phyloP scores from a whole-genome alignment of 2,329 filamentous ascomycete genomes.

The Trichophyton simii region DNA sequence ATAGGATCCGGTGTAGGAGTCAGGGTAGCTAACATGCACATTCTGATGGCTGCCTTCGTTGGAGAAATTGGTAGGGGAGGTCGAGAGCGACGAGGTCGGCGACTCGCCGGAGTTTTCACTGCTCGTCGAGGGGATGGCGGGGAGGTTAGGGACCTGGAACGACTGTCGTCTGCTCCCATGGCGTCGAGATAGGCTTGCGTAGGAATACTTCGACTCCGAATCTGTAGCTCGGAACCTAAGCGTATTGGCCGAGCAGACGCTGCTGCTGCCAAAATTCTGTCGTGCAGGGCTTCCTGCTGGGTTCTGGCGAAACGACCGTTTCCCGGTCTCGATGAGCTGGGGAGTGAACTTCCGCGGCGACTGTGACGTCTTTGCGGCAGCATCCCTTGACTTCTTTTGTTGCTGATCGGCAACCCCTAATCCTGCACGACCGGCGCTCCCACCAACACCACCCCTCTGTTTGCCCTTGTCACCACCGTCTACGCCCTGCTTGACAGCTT shows the following conservation, averaged over 20 bases:
- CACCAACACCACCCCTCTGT: background rate
- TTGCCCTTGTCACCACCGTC: background rate
- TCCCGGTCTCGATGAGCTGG: conserved; percentile 68
- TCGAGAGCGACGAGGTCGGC: conserved; percentile 16
- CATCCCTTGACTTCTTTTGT: background rate
- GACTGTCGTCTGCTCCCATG: conserved; percentile 38
- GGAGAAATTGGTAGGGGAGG: conserved; percentile 16
- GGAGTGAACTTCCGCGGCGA: conserved; percentile 49
- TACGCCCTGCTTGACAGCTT: background rate
- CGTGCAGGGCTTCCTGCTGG: conserved; percentile 28
- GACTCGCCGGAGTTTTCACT: conserved; percentile 35
- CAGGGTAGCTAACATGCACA: conserved; percentile 20
- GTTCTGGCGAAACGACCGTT: conserved; percentile 54
- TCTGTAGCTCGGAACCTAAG: background rate
- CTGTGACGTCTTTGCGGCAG: background rate
- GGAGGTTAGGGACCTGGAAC: conserved; percentile 48
- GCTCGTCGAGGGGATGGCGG: conserved; percentile 50
- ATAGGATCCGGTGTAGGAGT: conserved; percentile 62
- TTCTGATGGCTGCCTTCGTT: conserved; percentile 11
- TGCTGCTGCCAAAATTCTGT: background rate
- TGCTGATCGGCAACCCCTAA: background rate
- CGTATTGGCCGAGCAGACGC: background rate
- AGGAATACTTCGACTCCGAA: conserved; percentile 40
- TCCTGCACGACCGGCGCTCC: background rate
- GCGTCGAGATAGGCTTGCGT: conserved; percentile 29